Base-by-base conservation (phyloP, 2,329 filamentous ascomycete species). In the Alternaria gaisen region DNA sequence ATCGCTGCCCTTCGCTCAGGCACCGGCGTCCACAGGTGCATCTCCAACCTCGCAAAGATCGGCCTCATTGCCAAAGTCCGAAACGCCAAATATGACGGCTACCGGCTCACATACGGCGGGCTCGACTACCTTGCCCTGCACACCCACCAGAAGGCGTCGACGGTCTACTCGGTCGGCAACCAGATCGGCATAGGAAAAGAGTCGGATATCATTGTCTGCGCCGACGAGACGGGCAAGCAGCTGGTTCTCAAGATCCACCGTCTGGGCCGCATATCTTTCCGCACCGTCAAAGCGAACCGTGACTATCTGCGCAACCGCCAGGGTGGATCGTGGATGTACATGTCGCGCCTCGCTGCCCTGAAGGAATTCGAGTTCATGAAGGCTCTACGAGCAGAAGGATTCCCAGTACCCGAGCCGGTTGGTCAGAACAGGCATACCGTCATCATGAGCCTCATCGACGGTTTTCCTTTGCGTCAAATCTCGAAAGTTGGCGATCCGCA, bases 81-180 rank as follows among this genome's bases (percentile, higher is more conserved):
- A 80, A 97, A 98, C 79, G 92, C 94, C 65, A 94, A 93, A 79
- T 99, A 99, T 81, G 95, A 99, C 74, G 95, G 95, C 63, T 99
- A 99, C 82, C 90, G 96, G 54, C 86, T 99, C 56, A 97, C 94
- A 7, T 99, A 99, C 77, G 95, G 95, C 72, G 95, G 95, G 2
- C 88, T 98, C 48, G 95, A 99, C 82, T 99, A 99, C 80, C 89
- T 99, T n/a, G 93, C 95, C 16, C 86, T 99, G 55, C 93, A 98
- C 81, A 89, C 93, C 0, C 90, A 98, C 78, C 90, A 94, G 59
- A 91, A 91, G 71, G 85, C 88, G 66, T 90, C 91, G 70, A 87
- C 86, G 57, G 87, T 98, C 41, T 98, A 97, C 85, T 96, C 92
- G 69, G 92, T 98, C 4, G 95, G 95, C 54, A 95, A 91, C 79